Base-by-base conservation (phyloP, 129 eudicot species). In the Glebionis coronaria region DNA sequence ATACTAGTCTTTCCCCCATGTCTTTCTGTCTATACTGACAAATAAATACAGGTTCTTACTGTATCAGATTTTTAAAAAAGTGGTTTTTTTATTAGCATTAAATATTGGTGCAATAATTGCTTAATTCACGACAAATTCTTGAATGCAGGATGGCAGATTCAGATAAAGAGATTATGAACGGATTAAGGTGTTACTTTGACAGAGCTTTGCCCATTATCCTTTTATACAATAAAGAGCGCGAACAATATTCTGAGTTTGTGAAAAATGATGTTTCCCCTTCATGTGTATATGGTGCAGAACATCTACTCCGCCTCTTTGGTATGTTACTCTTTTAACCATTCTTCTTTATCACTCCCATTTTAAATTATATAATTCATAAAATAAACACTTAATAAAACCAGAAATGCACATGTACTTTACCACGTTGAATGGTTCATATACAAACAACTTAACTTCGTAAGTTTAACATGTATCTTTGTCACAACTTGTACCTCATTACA, bases 251-350 rank as follows among this genome's bases (percentile, higher is more conserved):
- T 35, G 97, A 93, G 25, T 67, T 81, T 12, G 66, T 87, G 40
- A 46, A 51, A 52, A 80, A 83, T 60, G 70, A 82, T 73, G 82
- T 74, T 64, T 86, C 97, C 65, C 99, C 99, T 38, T 89, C 99
- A 59, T 77, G 72, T 66, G 60, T 84, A 63, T 93, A 93, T 65
- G 99, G 99, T 74, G 97, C 99, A 28, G 97, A 93, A 73, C 99
- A 93, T 89, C 84, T 93, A 49, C 63, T 93, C 50, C 98, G 98
- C 64, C 87, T 93, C 60, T 93, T 93, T 79, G 98, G 98, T 93
- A 81, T 54, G 87, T 61, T 80, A 52, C 19, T 56, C 46, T n/a
- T 3, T 50, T 55, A 38, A 25, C 61, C 50, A 47, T 35, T 35
- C 8, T 35, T 35, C 42, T 35, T 35, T 35, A 10, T 35, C 42